phyloP scores from a whole-genome alignment of 345 rosid species.

The Trapa bicornis region DNA sequence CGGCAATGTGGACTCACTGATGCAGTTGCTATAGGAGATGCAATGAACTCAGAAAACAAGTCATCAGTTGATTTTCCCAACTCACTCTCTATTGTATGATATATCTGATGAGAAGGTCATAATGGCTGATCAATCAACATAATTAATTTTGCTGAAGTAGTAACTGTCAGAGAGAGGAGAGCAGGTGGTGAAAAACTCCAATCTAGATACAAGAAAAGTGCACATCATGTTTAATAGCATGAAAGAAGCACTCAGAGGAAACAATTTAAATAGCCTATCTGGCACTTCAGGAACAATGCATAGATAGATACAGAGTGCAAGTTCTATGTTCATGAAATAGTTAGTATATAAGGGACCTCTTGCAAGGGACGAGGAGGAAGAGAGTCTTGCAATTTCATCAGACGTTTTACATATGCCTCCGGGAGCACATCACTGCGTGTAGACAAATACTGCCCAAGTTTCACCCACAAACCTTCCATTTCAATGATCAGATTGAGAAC shows the following conservation, averaged over 20 bases:
- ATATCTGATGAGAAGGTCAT: slow-evolving; percentile 34
- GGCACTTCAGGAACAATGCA: neutral
- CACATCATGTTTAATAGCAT: neutral
- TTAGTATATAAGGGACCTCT: slow-evolving; percentile 35
- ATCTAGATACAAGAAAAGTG: neutral
- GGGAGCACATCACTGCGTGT: slow-evolving; percentile 98
- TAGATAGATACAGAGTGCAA: neutral
- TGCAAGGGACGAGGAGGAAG: slow-evolving; percentile 86
- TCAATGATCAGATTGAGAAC: slow-evolving; percentile 57
- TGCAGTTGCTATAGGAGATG: slow-evolving; percentile 80
- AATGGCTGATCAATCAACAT: slow-evolving; percentile 1
- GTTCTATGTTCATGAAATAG: neutral
- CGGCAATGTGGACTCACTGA: slow-evolving; percentile 35
- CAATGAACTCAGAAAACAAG: slow-evolving; percentile 45
- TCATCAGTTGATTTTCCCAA: slow-evolving; percentile 54
- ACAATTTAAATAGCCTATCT: neutral
- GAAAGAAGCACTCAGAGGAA: neutral
- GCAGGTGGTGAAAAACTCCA: neutral
- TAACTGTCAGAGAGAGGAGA: neutral
- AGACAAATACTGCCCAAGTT: slow-evolving; percentile 86
- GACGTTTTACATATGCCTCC: slow-evolving; percentile 56
- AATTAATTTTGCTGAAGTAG: neutral
- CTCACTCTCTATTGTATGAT: slow-evolving; percentile 52
- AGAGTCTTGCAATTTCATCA: slow-evolving; percentile 85
- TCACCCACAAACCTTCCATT: slow-evolving; percentile 90